Evolutionary conservation across 2,329 filamentous ascomycete genomes (phyloP).

Genomic region (Hymenoscyphus fructigenus): DNA sequence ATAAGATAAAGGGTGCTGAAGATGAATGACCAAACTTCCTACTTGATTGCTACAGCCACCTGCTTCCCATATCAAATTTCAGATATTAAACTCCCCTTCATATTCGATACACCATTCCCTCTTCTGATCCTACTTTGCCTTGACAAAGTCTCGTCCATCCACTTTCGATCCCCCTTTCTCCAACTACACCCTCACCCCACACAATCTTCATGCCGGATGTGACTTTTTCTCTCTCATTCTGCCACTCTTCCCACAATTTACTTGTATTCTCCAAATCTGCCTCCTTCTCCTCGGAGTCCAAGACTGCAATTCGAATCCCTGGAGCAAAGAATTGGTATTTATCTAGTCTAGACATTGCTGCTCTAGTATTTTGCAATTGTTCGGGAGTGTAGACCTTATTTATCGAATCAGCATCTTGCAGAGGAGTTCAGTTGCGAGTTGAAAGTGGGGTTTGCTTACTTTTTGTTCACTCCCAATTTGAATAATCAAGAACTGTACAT

Average conservation of each 20-base stretch:
- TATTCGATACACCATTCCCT: neutral
- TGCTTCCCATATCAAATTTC: too few species aligned
- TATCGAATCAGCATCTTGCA: too few species aligned
- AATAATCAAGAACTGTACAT: too few species aligned
- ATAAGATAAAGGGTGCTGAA: too few species aligned
- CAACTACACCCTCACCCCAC: neutral
- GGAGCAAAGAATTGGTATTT: neutral
- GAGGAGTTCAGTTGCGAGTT: too few species aligned
- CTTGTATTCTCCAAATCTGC: neutral
- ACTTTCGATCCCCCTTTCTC: neutral
- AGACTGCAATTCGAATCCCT: neutral
- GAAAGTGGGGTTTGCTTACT: too few species aligned
- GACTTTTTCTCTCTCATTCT: neutral
- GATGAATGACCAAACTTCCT: too few species aligned
- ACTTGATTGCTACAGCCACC: too few species aligned
- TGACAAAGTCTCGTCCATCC: slow-evolving; percentile 4
- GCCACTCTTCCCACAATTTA: neutral
- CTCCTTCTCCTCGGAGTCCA: neutral
- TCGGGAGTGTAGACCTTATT: neutral
- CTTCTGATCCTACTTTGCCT: neutral
- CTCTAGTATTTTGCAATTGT: neutral
- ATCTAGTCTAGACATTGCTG: neutral
- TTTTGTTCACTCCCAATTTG: too few species aligned
- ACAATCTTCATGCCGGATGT: neutral
- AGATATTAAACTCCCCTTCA: neutral